Evolutionary conservation across 202 grass and related monocot species (phyloP).

Genomic region (Saccharum hybrid): DNA sequence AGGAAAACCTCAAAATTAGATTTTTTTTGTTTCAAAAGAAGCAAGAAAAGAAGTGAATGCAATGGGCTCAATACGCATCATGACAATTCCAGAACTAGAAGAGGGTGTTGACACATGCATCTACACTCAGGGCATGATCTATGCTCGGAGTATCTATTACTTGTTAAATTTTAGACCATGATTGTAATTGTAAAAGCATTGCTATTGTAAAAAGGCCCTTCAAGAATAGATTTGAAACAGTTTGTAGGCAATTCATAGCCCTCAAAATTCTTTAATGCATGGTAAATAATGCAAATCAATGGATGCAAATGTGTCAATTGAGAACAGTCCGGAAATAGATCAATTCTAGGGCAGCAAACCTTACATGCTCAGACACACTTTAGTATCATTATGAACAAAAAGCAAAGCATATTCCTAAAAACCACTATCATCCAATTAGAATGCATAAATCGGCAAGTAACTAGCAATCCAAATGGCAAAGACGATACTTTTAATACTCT

Average conservation of each 20-base stretch:
- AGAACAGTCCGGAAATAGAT: neutral
- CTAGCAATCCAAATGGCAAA: neutral
- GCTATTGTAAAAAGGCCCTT: slow-evolving; percentile 15
- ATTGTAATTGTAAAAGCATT: slow-evolving; percentile 10
- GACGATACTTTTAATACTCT: neutral
- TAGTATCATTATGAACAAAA: neutral
- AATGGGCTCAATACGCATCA: slow-evolving; percentile 10
- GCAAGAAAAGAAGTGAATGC: slow-evolving; percentile 1
- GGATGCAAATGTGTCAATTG: neutral
- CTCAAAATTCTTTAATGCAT: neutral
- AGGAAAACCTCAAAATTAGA: slow-evolving; percentile 22
- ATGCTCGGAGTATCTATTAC: slow-evolving; percentile 14
- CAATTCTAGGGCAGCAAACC: neutral
- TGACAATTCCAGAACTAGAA: slow-evolving; percentile 17
- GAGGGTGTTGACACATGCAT: slow-evolving; percentile 27
- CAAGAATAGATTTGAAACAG: neutral
- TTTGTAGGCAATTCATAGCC: slow-evolving; percentile 6
- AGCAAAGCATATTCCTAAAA: slow-evolving; percentile 14
- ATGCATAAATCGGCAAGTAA: neutral
- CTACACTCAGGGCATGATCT: neutral
- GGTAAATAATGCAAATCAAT: neutral
- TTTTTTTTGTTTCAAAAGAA: slow-evolving; percentile 21
- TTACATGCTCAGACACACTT: neutral
- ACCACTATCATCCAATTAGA: neutral
- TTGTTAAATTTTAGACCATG: neutral